phyloP scores from a whole-genome alignment of 2,329 filamentous ascomycete genomes.

The Pezizomycotina sp. region DNA sequence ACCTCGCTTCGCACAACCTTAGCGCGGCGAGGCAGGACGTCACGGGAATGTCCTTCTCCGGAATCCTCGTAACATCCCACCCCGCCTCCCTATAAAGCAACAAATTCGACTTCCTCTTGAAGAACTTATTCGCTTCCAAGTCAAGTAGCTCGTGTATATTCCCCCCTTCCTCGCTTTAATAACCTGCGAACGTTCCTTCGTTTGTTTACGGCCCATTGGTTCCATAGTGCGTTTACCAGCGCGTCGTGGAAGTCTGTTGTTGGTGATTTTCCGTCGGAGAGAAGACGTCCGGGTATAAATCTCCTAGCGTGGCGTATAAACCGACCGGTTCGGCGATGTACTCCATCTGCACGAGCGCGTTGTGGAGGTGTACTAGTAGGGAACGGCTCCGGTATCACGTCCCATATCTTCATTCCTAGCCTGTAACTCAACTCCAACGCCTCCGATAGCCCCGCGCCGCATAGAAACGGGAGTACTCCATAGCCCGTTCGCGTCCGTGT shows the following conservation, averaged over 20 bases:
- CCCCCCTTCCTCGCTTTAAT: background rate
- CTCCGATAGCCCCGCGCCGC: conserved; percentile 34
- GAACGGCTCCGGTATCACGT: conserved; percentile 30
- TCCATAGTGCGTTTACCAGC: conserved; percentile 12
- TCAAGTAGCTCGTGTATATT: conserved; percentile 21
- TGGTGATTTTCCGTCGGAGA: conserved; percentile 26
- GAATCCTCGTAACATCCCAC: conserved; percentile 30
- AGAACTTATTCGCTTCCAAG: conserved; percentile 24
- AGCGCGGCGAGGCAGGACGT: conserved; percentile 24
- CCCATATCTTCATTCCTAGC: conserved; percentile 30
- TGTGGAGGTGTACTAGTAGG: conserved; percentile 34
- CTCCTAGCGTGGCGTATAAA: conserved; percentile 27
- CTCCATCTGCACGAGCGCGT: conserved; percentile 33
- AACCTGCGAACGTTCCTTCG: conserved; percentile 1
- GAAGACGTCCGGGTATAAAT: conserved; percentile 24
- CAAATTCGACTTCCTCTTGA: conserved; percentile 28
- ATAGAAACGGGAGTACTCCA: conserved; percentile 37
- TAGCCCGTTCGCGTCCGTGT: conserved; percentile 32
- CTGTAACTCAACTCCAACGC: conserved; percentile 31
- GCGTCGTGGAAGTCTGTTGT: conserved; percentile 26
- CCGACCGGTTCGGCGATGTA: conserved; percentile 29
- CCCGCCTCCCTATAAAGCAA: conserved; percentile 26
- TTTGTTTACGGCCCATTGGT: background rate
- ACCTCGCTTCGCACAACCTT: conserved; percentile 26
- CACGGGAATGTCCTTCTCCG: conserved; percentile 27